phyloP scores from a whole-genome alignment of 768 basidiomycete species.

The Pleurotus ostreatus region DNA sequence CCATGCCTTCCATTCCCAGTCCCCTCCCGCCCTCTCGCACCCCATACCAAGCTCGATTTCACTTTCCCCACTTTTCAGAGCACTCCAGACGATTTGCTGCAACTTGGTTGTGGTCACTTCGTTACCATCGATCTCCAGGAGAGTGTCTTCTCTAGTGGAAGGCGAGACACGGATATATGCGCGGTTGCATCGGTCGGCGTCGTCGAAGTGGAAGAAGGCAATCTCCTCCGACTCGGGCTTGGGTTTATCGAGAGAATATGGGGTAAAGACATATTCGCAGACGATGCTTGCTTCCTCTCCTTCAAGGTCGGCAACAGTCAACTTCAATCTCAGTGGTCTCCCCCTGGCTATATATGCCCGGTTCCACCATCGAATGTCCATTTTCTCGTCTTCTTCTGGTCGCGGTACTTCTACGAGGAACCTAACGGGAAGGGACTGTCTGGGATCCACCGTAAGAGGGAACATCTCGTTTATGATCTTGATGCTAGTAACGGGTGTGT shows the following conservation, averaged over 20 bases:
- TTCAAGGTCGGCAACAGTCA: conserved; percentile 31
- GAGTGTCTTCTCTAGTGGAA: conserved; percentile 9
- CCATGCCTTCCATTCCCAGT: conserved; percentile 34
- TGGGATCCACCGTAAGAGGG: conserved; percentile 32
- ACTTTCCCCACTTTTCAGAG: conserved; percentile 32
- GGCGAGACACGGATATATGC: conserved; percentile 21
- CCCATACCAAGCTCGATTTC: conserved; percentile 32
- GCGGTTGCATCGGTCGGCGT: conserved; percentile 22
- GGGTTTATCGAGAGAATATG: conserved; percentile 21
- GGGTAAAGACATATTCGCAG: conserved; percentile 32
- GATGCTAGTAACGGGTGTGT: conserved; percentile 24
- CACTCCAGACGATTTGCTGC: conserved; percentile 29
- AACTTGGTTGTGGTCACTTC: conserved; percentile 22
- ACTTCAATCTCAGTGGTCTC: conserved; percentile 31
- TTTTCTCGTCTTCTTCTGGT: conserved; percentile 27
- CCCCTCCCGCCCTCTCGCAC: conserved; percentile 20
- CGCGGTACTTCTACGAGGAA: conserved; percentile 28
- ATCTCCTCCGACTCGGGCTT: conserved; percentile 20
- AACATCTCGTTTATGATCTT: conserved; percentile 22
- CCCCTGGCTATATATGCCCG: conserved; percentile 28
- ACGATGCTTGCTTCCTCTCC: conserved; percentile 35
- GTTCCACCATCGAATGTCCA: conserved; percentile 27
- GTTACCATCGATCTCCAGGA: conserved; percentile 21
- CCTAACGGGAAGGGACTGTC: conserved; percentile 27
- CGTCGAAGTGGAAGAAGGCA: conserved; percentile 32